Evolutionary conservation across 176 grass and related monocot species (phyloP), one percentile per base, ranked within the genome.

Genomic region (Aegilops umbellulata): DNA sequence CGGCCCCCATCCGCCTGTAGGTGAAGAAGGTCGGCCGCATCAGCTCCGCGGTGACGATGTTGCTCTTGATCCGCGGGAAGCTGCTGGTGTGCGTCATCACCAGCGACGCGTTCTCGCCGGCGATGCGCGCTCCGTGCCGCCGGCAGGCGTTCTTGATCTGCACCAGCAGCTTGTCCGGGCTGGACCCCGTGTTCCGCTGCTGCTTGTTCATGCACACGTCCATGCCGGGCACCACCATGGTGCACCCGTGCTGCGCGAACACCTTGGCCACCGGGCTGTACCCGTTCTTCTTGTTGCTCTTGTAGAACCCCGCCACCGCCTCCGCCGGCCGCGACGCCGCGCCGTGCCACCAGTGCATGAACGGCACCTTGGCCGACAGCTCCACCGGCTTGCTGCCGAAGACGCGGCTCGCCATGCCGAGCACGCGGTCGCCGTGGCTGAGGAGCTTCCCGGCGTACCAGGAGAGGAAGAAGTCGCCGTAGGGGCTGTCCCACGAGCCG

Each of bases 391-490:
- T 70, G 80, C 36, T 86, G 73, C 73, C 68, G 72, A 98, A 94
- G 22, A 89, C 91, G 9, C 84, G 71, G 36, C 7, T 74, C 10
- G 91, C 95, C 16, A 77, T 38, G 25, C 83, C 87, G 3, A 98
- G 93, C 3, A 98, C 72, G 73, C 90, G 87, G 58, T 93, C 90
- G 24, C 93, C 96, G 41, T 98, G 96, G 46, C 77, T 79, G 0
- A 98, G 49, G 10, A 98, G 88, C 76, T 90, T 74, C 31, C 82
- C 85, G 30, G 93, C 78, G 93, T 98, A 98, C 95, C 95, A 98
- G 1, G 93, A 98, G 11, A 98, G 91, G 86, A 98, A 98, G 90
- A 95, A 98, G 85, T 94, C 76, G 5, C 93, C 95, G 60, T 98
- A 98, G 4, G 77, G 73, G 20, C 75, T 90, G 55, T 90, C 76